phyloP scores from a whole-genome alignment of 2,329 filamentous ascomycete species.

The Incumbomyces delicatus region DNA sequence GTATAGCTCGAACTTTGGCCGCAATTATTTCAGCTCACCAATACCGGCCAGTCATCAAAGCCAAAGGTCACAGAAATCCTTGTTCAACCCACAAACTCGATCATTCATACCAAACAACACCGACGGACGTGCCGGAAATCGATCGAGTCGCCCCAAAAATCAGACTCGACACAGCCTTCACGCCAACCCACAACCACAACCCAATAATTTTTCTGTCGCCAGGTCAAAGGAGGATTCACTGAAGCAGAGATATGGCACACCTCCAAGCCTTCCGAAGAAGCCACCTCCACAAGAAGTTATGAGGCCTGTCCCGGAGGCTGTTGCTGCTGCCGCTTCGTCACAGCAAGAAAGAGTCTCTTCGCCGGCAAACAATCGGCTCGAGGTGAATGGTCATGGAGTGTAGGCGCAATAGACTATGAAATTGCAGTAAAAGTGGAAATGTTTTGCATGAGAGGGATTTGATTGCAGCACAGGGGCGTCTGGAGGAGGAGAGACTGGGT shows the following conservation, averaged over 20 bases:
- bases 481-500: no score
- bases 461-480: no score
- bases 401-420: no score
- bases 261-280: conserved; percentile 40
- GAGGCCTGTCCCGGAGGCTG: not conserved
- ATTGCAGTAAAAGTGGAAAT: no score
- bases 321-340: not conserved
- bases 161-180: conserved; percentile 19
- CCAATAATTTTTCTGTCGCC: not conserved
- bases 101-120: conserved; percentile 67
- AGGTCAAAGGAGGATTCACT: conserved; percentile 18
- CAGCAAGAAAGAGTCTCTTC: not conserved
- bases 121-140: conserved; percentile 26
- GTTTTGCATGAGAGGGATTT: no score
- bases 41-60: conserved; percentile 58
- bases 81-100: conserved; percentile 90
- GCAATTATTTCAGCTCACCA: conserved; percentile 1
- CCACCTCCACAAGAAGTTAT: conserved; percentile 33
- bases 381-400: not conserved
- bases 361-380: not conserved
- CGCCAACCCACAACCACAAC: conserved; percentile 14
- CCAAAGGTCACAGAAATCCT: conserved; percentile 63
- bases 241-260: conserved; percentile 40
- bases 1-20: conserved; percentile 36
- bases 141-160: conserved; percentile 19